phyloP scores from a whole-genome alignment of 305 asterid species.

The Fraxinus greggii region DNA sequence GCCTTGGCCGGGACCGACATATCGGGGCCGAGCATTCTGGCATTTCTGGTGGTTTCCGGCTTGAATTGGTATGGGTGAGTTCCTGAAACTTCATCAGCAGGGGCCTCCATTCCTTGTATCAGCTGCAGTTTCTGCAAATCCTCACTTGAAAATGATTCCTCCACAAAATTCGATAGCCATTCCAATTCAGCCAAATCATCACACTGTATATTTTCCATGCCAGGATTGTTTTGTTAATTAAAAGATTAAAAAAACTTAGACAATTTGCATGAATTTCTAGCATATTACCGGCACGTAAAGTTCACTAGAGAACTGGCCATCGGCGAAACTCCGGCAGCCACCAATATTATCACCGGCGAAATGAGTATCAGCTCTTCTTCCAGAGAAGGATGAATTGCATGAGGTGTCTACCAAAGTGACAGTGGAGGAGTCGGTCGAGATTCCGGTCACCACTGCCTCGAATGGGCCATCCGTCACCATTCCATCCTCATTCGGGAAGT shows the following conservation, averaged over 20 bases:
- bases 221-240: background rate
- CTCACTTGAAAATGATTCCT: constrained; percentile 70
- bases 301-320: constrained; percentile 55
- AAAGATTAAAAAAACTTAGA: background rate
- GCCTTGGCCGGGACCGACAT: constrained; percentile 77
- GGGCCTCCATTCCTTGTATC: constrained; percentile 54
- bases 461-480: constrained; percentile 23
- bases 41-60: constrained; percentile 40
- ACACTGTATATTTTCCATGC: constrained; percentile 37
- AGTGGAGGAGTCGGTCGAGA: constrained; percentile 40
- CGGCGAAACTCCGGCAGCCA: constrained; percentile 38
- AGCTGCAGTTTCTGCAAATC: constrained; percentile 62
- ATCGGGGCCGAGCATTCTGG: constrained; percentile 37
- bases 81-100: constrained; percentile 31
- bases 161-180: constrained; percentile 77
- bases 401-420: constrained; percentile 39
- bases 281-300: constrained; percentile 59
- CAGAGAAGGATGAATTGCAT: constrained; percentile 56
- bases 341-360: constrained; percentile 29
- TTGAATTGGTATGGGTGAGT: constrained; percentile 40
- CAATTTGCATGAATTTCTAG: constrained; percentile 11
- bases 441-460: constrained; percentile 22
- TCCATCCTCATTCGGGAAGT: constrained; percentile 68
- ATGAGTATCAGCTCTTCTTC: constrained; percentile 27
- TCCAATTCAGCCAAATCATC: constrained; percentile 83